Conservation (phyloP, 208 protist species). For the Entamoeba moshkovskii region DNA sequence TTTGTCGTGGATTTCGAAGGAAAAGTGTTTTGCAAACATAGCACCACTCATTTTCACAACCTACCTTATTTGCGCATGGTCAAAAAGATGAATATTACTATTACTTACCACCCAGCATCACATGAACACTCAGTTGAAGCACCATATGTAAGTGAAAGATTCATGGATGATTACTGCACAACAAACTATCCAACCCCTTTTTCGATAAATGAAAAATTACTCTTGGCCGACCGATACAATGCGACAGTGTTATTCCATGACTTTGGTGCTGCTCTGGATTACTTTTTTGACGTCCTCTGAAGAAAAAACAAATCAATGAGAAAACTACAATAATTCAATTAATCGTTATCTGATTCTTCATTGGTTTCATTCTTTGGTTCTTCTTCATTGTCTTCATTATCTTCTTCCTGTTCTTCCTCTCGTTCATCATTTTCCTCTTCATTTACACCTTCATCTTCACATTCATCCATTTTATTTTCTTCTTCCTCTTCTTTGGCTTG, state of each 20-base stretch:
- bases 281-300: not conserved
- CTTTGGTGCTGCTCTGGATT: not conserved
- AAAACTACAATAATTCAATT: not conserved
- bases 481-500: not conserved
- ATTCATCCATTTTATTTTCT: not conserved
- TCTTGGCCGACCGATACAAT: not conserved
- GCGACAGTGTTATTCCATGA: not conserved
- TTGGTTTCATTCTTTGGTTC: not conserved
- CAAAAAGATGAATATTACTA: not conserved
- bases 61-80: not conserved
- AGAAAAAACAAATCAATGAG: too few species aligned
- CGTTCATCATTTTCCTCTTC: not conserved
- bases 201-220: not conserved
- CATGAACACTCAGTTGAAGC: not conserved
- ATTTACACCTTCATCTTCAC: not conserved
- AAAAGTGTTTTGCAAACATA: not conserved
- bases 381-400: not conserved
- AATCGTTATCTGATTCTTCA: not conserved
- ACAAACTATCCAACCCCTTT: not conserved
- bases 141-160: not conserved
- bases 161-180: not conserved
- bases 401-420: not conserved
- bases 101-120: not conserved
- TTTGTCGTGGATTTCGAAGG: not conserved
- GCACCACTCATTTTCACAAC: not conserved